Base-by-base conservation (phyloP, 805 yeast genomes). In the Metschnikowia lachancei region DNA sequence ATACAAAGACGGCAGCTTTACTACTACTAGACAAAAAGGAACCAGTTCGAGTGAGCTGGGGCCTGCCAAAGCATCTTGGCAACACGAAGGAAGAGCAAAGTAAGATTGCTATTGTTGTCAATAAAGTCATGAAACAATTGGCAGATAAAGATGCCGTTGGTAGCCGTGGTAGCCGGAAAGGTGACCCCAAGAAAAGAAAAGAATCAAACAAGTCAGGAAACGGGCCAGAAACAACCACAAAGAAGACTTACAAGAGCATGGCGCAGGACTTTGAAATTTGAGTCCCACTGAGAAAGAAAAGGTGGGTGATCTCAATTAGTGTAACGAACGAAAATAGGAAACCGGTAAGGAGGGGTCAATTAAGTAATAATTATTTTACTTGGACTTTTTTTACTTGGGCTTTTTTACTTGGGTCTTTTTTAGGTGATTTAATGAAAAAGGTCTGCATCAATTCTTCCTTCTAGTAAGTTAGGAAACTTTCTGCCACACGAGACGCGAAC, bases 11-110 rank as follows among this genome's bases (percentile, higher is more conserved):
- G 0, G 67, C 75, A 1, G 75, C 70, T 1, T 51, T 70, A 40
- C 41, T 68, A 18, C 29, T 69, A 8, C 45, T 71, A 1, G 67
- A 62, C 4, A 56, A 59, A 8, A 61, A 57, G 42, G 60, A 65
- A 41, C 85, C 85, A 3, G 42, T 82, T 20, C 58, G 86, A 39
- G 70, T 80, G 1, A 66, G 74, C 34, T 81, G 85, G 84, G 81
- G 86, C 26, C 72, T 69, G 34, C 75, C 72, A 12, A 56, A 63
- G 47, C 59, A 67, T 2, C 56, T 78, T 24, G 80, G 80, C 2
- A 58, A 53, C 14, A 54, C 73, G 1, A 67, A 65, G 37, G 67
- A 64, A 6, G 84, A 81, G 40, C 68, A 75, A 41, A 53, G 63
- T 29, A 80, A 79, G 51, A 58, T 82, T 2, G 72, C 79, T 3